Base-by-base conservation (phyloP, 148 eudicot species). In the Rhododendron molle region DNA sequence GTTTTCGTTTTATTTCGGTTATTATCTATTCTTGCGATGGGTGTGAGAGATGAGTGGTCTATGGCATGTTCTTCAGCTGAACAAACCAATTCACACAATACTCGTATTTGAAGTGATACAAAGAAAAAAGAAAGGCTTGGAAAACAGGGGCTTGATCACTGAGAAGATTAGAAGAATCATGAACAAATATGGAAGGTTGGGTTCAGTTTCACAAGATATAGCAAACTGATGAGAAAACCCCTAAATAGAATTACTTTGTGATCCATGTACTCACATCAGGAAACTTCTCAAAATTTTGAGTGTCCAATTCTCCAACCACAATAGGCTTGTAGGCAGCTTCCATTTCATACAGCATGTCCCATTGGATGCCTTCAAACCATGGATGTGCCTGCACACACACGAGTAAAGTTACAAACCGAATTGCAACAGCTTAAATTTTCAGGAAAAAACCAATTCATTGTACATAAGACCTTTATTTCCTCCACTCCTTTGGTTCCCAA, bases 281-380 rank as follows among this genome's bases (percentile, higher is more conserved):
- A 86, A 94, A 94, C 87, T 92, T 94, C 87, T 92, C 94, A 77
- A 94, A 94, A 85, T 94, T 94, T 87, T 92, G 94, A 40, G 96
- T 94, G 86, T 94, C 96, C 86, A 89, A 84, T 28, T 92, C 96
- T 86, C 93, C 96, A 80, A 49, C 88, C 28, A 92, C 93, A 7
- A 72, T 89, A 58, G 96, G 96, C 72, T 90, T 94, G 87, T 92
- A 91, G 62, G 96, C 94, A 81, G 96, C 96, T 76, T 94, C 96
- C 91, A 90, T 90, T 90, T 94, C 94, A 87, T 94, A 94, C 36
- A 94, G 93, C 74, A 43, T 58, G 73, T 94, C 96, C 96, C 96
- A 94, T 78, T 90, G 90, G 77, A 89, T 82, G 56, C 90, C 83
- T 80, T 78, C 87, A 85, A 94, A 89, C 96, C 96, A 94, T 83